Percentiles rank a stretch among this genome's conserved stretches.
Conservation (phyloP, 2,329 filamentous ascomycete genomes). For the Fusarium cicatricum region DNA sequence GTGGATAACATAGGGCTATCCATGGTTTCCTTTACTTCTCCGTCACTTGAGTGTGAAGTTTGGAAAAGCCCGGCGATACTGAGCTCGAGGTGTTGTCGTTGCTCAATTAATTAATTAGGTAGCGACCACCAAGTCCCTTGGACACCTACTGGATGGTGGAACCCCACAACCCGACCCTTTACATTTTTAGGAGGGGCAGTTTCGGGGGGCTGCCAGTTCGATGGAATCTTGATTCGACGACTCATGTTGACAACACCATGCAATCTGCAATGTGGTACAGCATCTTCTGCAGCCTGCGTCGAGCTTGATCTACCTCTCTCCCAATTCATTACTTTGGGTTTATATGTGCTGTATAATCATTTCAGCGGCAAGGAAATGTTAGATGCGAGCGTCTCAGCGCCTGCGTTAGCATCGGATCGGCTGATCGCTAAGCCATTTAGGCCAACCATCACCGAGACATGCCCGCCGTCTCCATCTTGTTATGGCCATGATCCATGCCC, state of each 20-base stretch:
- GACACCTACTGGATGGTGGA: not conserved
- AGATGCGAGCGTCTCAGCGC: conserved; percentile 17
- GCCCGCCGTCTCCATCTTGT: conserved; percentile 28
- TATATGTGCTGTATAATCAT: conserved; percentile 2
- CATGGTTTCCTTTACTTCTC: too few relatives aligned
- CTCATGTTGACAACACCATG: conserved; percentile 34
- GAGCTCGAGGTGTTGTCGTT: conserved; percentile 12
- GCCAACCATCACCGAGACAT: conserved; percentile 28
- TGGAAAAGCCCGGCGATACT: too few relatives aligned
- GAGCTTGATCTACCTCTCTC: conserved; percentile 9
- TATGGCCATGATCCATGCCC: conserved; percentile 14
- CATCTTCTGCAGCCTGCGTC: conserved; percentile 28
- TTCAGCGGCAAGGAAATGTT: not conserved
- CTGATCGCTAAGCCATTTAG: conserved; percentile 30
- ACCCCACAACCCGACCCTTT: conserved; percentile 33
- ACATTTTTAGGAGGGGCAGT: conserved; percentile 31
- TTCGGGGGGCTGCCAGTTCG: conserved; percentile 33
- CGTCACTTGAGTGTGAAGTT: too few relatives aligned
- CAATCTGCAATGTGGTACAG: conserved; percentile 16
- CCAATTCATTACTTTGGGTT: not conserved
- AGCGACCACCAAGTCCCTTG: not conserved
- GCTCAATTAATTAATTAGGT: not conserved
- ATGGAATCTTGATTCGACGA: conserved; percentile 44
- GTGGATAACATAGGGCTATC: too few relatives aligned
- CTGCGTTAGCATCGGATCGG: conserved; percentile 22